Conservation (phyloP, 2,329 filamentous ascomycete genomes). For the Aspergillus alliaceus region DNA sequence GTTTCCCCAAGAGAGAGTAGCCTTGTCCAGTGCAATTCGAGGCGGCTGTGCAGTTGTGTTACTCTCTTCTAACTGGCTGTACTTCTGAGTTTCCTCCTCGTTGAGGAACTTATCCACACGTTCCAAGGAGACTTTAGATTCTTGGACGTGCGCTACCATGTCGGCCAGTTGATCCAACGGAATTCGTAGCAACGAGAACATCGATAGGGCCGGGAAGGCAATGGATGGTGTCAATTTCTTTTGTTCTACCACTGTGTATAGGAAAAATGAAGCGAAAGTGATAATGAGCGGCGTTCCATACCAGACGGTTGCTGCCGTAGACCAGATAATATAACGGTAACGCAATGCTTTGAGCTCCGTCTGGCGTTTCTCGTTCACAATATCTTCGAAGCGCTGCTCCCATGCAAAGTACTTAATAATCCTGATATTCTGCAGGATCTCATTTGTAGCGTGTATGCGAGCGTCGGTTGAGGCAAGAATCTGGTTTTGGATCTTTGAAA, state of each 20-base stretch:
- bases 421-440: constrained; percentile 93
- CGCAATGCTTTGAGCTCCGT: constrained; percentile 77
- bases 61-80: constrained; percentile 73
- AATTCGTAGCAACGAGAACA: constrained; percentile 90
- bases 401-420: constrained; percentile 99
- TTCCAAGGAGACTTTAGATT: constrained; percentile 94
- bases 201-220: constrained; percentile 91
- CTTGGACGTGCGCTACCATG: constrained; percentile 98
- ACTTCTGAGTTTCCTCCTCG: constrained; percentile 96
- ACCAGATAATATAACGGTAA: constrained; percentile 86
- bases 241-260: constrained; percentile 86
- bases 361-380: constrained; percentile 84
- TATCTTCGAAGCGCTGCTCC: constrained; percentile 85
- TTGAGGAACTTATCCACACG: constrained; percentile 91
- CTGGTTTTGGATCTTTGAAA: constrained; percentile 81
- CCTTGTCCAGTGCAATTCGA: constrained; percentile 80
- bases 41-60: constrained; percentile 69
- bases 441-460: constrained; percentile 93
- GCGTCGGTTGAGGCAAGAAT: constrained; percentile 94
- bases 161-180: constrained; percentile 94
- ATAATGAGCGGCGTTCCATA: constrained; percentile 94
- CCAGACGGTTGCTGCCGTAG: constrained; percentile 88
- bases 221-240: constrained; percentile 89
- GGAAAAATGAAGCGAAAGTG: constrained; percentile 91
- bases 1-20: constrained; percentile 86